Percentiles rank a stretch among this genome's conserved stretches.
phyloP scores from a whole-genome alignment of 768 basidiomycete species.

The Baorangia bicolor region DNA sequence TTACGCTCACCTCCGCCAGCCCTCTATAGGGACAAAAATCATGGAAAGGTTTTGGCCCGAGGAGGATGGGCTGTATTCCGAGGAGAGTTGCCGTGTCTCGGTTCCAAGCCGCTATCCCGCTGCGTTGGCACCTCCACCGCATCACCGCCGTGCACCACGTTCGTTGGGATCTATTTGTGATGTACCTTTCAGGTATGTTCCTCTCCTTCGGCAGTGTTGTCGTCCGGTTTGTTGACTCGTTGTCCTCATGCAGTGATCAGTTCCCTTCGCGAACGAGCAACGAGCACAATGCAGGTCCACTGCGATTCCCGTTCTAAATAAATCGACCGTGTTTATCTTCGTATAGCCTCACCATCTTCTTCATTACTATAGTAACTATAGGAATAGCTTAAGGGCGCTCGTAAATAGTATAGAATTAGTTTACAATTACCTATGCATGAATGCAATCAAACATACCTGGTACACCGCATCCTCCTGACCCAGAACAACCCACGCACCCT shows the following conservation, averaged over 20 bases:
- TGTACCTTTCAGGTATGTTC: slow-evolving; percentile 15
- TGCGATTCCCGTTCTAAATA: slow-evolving; percentile 32
- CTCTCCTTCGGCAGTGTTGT: not conserved
- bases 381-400: slow-evolving; percentile 19
- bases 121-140: slow-evolving; percentile 29
- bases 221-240: not conserved
- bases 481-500: not conserved
- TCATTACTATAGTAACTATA: slow-evolving; percentile 7
- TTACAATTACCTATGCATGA: slow-evolving; percentile 1
- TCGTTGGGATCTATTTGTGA: slow-evolving; percentile 9
- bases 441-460: slow-evolving; percentile 11
- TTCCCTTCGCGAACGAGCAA: slow-evolving; percentile 14
- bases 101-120: slow-evolving; percentile 13
- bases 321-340: slow-evolving; percentile 1
- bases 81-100: slow-evolving; percentile 17
- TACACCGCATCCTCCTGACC: not conserved
- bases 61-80: slow-evolving; percentile 21
- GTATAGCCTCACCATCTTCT: not conserved
- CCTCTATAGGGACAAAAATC: slow-evolving; percentile 28
- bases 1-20: slow-evolving; percentile 15
- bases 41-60: slow-evolving; percentile 33
- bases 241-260: slow-evolving; percentile 14
- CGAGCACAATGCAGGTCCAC: slow-evolving; percentile 11
- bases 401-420: slow-evolving; percentile 17
- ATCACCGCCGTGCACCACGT: slow-evolving; percentile 26